phyloP scores from a whole-genome alignment of 306 rosid genomes.

The Dryas alaskensis region DNA sequence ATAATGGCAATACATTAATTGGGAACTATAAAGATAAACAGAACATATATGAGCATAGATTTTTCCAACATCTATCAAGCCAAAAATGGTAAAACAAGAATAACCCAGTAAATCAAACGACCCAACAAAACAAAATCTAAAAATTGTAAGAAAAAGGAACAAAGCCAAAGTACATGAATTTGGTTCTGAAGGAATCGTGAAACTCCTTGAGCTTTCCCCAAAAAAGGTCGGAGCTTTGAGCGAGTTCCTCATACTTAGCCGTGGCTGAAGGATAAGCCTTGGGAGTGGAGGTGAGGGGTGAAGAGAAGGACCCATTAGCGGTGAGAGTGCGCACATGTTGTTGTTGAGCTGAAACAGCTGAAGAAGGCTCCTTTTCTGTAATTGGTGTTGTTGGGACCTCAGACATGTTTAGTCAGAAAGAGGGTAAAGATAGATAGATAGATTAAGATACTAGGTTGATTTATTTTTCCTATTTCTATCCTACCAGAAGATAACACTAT shows the following conservation, averaged over 20 bases:
- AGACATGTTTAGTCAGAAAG: slow-evolving; percentile 29
- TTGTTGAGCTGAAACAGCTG: slow-evolving; percentile 23
- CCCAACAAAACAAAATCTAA: background rate
- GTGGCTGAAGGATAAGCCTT: slow-evolving; percentile 54
- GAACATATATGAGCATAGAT: background rate
- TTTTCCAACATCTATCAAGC: background rate
- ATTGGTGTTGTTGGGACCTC: slow-evolving; percentile 31
- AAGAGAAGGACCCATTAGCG: slow-evolving; percentile 28
- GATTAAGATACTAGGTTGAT: background rate
- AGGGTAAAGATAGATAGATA: background rate
- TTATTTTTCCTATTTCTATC: slow-evolving; percentile 3
- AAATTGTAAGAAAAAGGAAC: background rate
- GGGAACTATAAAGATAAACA: background rate
- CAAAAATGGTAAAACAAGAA: slow-evolving; percentile 1
- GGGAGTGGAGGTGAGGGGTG: slow-evolving; percentile 14
- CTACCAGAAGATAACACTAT: background rate
- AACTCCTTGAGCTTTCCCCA: slow-evolving; percentile 58
- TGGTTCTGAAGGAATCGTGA: slow-evolving; percentile 51
- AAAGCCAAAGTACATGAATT: slow-evolving; percentile 41
- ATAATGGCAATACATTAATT: background rate
- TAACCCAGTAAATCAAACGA: slow-evolving; percentile 4
- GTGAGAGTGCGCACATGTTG: slow-evolving; percentile 16
- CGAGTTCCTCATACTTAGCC: slow-evolving; percentile 50
- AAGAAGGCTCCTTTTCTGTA: slow-evolving; percentile 12
- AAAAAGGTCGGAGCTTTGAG: slow-evolving; percentile 56